Conservation (phyloP, 495 filamentous ascomycete genomes). For the Penicillium crystallinum region DNA sequence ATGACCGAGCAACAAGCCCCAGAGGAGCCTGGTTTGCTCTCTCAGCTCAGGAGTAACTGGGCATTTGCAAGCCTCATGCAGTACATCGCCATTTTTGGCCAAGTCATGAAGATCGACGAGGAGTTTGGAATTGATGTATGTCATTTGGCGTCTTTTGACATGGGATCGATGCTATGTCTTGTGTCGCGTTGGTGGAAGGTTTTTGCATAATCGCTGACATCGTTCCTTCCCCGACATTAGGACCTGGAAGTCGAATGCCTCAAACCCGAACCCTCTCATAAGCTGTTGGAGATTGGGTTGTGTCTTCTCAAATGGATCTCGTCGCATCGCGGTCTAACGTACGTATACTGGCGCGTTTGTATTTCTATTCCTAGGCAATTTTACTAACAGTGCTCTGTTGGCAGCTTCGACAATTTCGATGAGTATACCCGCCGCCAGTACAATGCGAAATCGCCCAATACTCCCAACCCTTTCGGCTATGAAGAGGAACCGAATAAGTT, state of each 20-base stretch:
- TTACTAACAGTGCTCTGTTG: constrained; percentile 3
- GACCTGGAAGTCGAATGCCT: constrained; percentile 86
- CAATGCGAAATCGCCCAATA: constrained; percentile 66
- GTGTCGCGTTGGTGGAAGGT: constrained; percentile 2
- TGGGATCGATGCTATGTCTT: constrained; percentile 2
- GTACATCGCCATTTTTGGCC: constrained; percentile 85
- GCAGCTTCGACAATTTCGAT: constrained; percentile 81
- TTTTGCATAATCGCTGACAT: constrained; percentile 2
- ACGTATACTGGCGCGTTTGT: constrained; percentile 32
- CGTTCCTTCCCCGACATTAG: constrained; percentile 38
- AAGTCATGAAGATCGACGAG: constrained; percentile 81
- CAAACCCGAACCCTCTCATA: constrained; percentile 64
- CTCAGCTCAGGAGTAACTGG: constrained; percentile 80
- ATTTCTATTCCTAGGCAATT: not conserved
- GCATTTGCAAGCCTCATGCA: constrained; percentile 94
- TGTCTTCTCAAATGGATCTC: constrained; percentile 88
- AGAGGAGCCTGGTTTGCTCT: constrained; percentile 51
- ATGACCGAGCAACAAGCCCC: constrained; percentile 36
- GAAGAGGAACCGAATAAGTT: constrained; percentile 71
- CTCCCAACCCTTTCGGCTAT: constrained; percentile 79
- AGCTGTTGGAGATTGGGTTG: constrained; percentile 77
- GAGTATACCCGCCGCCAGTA: constrained; percentile 92
- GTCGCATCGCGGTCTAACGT: constrained; percentile 88
- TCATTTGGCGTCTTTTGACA: not conserved
- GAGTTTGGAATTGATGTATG: constrained; percentile 80